phyloP scores from a whole-genome alignment of 768 basidiomycete genomes.

The Naganishia onofrii region DNA sequence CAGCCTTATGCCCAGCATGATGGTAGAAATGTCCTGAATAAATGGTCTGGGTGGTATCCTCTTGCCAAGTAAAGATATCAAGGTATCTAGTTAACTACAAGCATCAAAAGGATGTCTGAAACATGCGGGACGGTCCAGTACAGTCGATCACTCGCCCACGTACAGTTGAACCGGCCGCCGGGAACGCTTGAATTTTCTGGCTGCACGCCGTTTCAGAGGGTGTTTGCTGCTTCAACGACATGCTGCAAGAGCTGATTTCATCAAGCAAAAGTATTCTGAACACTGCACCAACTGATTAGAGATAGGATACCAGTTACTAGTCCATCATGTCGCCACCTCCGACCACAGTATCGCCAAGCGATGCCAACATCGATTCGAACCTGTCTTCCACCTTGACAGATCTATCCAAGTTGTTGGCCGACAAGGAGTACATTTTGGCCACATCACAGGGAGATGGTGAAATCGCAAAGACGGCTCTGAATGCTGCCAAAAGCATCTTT shows the following conservation, averaged over 20 bases:
- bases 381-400: constrained; percentile 18
- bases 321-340: background rate
- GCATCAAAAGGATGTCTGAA: constrained; percentile 20
- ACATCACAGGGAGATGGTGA: constrained; percentile 40
- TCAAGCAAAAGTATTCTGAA: no score
- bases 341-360: background rate
- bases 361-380: background rate
- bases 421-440: constrained; percentile 38
- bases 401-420: constrained; percentile 38
- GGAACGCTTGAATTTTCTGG: constrained; percentile 13
- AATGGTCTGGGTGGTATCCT: no score
- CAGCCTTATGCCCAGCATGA: background rate
- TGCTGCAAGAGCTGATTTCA: background rate
- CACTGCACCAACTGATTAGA: no score
- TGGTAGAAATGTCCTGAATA: no score
- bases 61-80: background rate
- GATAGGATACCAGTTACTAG: background rate
- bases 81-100: background rate
- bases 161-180: constrained; percentile 7
- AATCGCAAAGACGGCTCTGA: constrained; percentile 42
- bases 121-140: background rate
- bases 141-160: background rate
- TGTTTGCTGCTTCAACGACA: background rate
- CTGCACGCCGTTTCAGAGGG: no score
- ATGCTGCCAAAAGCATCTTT: constrained; percentile 51